phyloP scores from a whole-genome alignment of 257 asterid genomes.

The Agastache rugosa region DNA sequence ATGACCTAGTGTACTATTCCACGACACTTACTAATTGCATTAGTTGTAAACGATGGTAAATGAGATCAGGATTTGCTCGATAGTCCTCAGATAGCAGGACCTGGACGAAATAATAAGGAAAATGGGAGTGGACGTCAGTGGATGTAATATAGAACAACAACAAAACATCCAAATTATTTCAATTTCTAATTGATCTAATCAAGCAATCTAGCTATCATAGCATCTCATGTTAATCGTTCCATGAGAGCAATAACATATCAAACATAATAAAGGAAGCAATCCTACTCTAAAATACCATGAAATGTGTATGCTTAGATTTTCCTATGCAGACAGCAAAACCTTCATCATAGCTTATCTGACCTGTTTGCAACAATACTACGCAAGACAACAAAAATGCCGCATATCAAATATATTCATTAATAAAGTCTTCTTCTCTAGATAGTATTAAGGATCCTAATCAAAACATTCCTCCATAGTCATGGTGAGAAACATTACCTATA shows the following conservation, averaged over 20 bases:
- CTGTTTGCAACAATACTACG: background rate
- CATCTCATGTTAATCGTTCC: background rate
- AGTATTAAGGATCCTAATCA: background rate
- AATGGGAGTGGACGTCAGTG: background rate
- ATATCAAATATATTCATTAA: background rate
- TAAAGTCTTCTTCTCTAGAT: background rate
- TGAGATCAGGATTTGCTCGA: background rate
- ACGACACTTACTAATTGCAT: constrained; percentile 16
- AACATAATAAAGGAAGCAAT: background rate
- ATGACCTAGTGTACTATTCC: background rate
- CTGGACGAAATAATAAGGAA: background rate
- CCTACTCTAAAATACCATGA: constrained; percentile 4
- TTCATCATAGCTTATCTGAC: background rate
- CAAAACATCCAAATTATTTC: background rate
- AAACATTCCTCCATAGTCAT: background rate
- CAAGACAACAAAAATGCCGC: background rate
- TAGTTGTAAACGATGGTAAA: constrained; percentile 1
- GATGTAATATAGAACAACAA: background rate
- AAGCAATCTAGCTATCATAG: background rate
- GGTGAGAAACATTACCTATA: background rate
- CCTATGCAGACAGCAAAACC: background rate
- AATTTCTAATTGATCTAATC: constrained; percentile 9
- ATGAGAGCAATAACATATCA: background rate
- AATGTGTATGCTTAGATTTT: background rate
- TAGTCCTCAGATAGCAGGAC: background rate